Evolutionary conservation across 495 filamentous ascomycete genomes (phyloP).

Genomic region (Tirmania nivea): DNA sequence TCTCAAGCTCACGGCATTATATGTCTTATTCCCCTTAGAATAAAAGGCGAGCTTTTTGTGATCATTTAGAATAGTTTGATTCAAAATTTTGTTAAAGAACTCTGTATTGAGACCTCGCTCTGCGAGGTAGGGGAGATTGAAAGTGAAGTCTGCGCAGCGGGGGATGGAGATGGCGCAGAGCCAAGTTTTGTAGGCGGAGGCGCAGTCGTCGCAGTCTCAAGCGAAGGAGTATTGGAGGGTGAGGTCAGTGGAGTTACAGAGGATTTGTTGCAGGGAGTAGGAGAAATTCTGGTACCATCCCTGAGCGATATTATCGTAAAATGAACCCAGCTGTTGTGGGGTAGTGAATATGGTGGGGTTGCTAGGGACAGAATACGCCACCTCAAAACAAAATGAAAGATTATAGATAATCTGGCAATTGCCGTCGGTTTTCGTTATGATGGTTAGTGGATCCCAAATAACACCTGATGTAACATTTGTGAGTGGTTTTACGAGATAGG

Average conservation of each 20-base stretch:
- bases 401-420: constrained; percentile 75
- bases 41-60: background rate
- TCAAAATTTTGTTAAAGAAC: constrained; percentile 43
- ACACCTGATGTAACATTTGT: constrained; percentile 44
- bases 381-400: constrained; percentile 61
- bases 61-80: constrained; percentile 16
- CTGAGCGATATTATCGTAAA: constrained; percentile 47
- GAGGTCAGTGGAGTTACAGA: constrained; percentile 42
- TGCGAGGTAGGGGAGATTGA: constrained; percentile 31
- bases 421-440: constrained; percentile 47
- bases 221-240: constrained; percentile 61
- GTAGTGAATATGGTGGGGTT: constrained; percentile 37
- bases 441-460: constrained; percentile 43
- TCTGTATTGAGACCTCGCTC: constrained; percentile 42
- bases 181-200: constrained; percentile 68
- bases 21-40: constrained; percentile 1
- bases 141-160: constrained; percentile 64
- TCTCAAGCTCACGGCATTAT: constrained; percentile 19
- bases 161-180: constrained; percentile 85
- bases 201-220: constrained; percentile 53
- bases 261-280: constrained; percentile 60
- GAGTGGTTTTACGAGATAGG: constrained; percentile 34
- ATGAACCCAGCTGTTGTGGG: constrained; percentile 29
- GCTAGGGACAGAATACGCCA: constrained; percentile 75
- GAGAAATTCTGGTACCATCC: constrained; percentile 49